Percentiles rank a stretch among this genome's conserved stretches.
Conservation (phyloP, 441 rosid genomes). For the Kokia cookei region DNA sequence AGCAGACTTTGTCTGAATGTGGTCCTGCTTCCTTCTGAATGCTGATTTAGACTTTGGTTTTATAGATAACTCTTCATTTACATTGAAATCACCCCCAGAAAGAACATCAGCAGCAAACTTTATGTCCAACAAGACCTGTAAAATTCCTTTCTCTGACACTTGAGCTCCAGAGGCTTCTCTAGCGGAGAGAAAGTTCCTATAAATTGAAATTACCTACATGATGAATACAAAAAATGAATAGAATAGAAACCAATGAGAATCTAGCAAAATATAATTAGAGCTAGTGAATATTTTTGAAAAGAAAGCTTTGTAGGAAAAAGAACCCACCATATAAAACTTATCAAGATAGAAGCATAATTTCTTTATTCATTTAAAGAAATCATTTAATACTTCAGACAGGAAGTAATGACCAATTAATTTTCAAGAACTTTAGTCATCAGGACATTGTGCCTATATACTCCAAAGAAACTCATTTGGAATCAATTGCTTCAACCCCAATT, state of each 20-base stretch:
- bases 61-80: slow-evolving; percentile 44
- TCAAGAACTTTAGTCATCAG: not conserved
- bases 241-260: not conserved
- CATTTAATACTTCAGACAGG: not conserved
- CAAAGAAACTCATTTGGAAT: not conserved
- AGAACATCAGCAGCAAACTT: slow-evolving; percentile 83
- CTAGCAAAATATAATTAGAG: not conserved
- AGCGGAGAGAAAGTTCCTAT: slow-evolving; percentile 61
- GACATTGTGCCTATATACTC: not conserved
- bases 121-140: slow-evolving; percentile 77
- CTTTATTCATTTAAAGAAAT: not conserved
- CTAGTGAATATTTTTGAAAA: not conserved
- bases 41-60: slow-evolving; percentile 44
- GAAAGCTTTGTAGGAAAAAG: not conserved
- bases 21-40: slow-evolving; percentile 68
- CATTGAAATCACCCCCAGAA: slow-evolving; percentile 63
- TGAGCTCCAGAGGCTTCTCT: slow-evolving; percentile 51
- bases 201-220: slow-evolving; percentile 67
- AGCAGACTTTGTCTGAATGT: slow-evolving; percentile 43
- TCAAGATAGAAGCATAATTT: not conserved
- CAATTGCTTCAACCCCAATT: not conserved
- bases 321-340: not conserved
- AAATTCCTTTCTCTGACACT: slow-evolving; percentile 91
- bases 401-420: not conserved
- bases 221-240: not conserved